Evolutionary conservation across 192 early-diverging fungal genomes (phyloP).

Genomic region (Kickxella alabastrina): DNA sequence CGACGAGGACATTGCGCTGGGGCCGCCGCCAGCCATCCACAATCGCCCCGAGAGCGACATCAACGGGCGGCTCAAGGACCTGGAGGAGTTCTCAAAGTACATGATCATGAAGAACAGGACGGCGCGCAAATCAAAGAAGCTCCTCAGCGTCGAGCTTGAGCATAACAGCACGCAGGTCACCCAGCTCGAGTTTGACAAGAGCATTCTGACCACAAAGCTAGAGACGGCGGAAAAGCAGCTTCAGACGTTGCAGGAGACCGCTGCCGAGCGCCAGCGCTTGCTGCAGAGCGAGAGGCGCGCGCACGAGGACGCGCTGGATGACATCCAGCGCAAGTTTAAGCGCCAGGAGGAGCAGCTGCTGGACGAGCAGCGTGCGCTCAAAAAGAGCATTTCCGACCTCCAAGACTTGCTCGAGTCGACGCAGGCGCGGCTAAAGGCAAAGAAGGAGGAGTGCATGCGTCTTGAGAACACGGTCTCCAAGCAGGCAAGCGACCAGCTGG

Average conservation of each 20-base stretch:
- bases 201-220: slow-evolving; percentile 22
- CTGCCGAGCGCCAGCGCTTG: slow-evolving; percentile 6
- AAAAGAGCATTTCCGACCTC: slow-evolving; percentile 20
- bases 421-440: slow-evolving; percentile 16
- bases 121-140: slow-evolving; percentile 50
- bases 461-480: slow-evolving; percentile 38
- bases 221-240: slow-evolving; percentile 26
- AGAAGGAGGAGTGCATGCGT: slow-evolving; percentile 30
- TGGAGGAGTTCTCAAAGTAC: slow-evolving; percentile 54
- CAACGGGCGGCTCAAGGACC: slow-evolving; percentile 74
- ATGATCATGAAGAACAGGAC: slow-evolving; percentile 55
- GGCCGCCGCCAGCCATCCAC: slow-evolving; percentile 26
- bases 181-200: slow-evolving; percentile 44
- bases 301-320: slow-evolving; percentile 26
- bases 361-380: slow-evolving; percentile 51
- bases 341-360: slow-evolving; percentile 20
- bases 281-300: slow-evolving; percentile 16
- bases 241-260: slow-evolving; percentile 8
- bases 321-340: slow-evolving; percentile 31
- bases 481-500: slow-evolving; percentile 40
- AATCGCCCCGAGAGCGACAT: slow-evolving; percentile 27
- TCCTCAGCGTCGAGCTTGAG: slow-evolving; percentile 52
- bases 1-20: slow-evolving; percentile 17
- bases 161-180: slow-evolving; percentile 44
- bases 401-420: slow-evolving; percentile 33